Conservation (phyloP, 306 rosid genomes). For the Prunus dulcis region DNA sequence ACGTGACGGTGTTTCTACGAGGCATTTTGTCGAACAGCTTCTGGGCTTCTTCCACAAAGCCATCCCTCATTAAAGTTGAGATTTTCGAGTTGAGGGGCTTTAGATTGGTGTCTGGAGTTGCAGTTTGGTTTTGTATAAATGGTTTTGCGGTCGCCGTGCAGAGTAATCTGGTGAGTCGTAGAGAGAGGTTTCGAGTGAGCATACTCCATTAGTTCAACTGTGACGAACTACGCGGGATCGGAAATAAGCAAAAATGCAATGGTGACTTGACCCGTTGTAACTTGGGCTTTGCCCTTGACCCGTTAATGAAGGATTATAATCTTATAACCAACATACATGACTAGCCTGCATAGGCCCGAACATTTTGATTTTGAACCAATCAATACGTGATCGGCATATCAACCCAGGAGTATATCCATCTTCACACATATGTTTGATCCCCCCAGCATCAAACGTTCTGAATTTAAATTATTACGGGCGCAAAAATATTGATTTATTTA, state of each 20-base stretch:
- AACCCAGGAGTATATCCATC: no score
- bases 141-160: slow-evolving; percentile 12
- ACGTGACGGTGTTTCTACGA: slow-evolving; percentile 40
- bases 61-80: slow-evolving; percentile 35
- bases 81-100: slow-evolving; percentile 50
- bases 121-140: slow-evolving; percentile 5
- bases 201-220: slow-evolving; percentile 33
- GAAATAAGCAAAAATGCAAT: background rate
- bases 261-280: background rate
- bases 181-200: slow-evolving; percentile 25
- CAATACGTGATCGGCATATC: no score
- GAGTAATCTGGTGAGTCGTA: slow-evolving; percentile 3
- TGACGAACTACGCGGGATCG: background rate
- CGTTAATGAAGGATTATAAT: background rate
- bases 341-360: no score
- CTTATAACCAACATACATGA: no score
- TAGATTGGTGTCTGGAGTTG: slow-evolving; percentile 2
- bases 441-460: no score
- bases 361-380: no score
- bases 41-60: slow-evolving; percentile 38
- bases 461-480: no score
- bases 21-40: slow-evolving; percentile 49
- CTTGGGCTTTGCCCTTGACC: background rate
- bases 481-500: no score
- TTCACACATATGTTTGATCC: no score